Percentiles rank a stretch among this genome's conserved stretches.
phyloP scores from a whole-genome alignment of 2,329 filamentous ascomycete species.

The Fusarium neocosmosporiellum region DNA sequence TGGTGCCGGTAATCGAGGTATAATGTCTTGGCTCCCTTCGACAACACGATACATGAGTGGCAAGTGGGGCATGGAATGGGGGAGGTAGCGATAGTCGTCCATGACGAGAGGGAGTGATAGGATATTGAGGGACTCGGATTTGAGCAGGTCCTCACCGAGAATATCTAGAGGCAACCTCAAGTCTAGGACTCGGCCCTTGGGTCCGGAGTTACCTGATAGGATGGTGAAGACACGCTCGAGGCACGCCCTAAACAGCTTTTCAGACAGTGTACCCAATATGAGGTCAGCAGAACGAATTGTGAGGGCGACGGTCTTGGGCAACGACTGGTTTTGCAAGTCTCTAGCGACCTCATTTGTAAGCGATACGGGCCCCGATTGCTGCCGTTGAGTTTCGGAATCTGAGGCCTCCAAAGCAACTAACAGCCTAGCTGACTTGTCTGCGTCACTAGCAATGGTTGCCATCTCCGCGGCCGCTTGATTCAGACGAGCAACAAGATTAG shows the following conservation, averaged over 20 bases:
- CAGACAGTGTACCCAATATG: not conserved
- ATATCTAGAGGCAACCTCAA: not conserved
- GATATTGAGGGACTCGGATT: not conserved
- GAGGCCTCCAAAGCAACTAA: not conserved
- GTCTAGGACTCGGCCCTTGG: not conserved
- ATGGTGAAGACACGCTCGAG: not conserved
- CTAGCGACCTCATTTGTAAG: not conserved
- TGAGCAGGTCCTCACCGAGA: not conserved
- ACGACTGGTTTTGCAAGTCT: not conserved
- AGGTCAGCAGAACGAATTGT: not conserved
- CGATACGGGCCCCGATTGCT: not conserved
- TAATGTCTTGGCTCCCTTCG: not conserved
- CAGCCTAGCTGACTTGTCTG: not conserved
- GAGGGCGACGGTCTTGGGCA: not conserved
- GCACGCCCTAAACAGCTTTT: not conserved
- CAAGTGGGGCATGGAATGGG: not conserved
- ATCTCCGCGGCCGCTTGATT: not conserved
- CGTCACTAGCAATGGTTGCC: not conserved
- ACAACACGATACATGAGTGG: conserved; percentile 6
- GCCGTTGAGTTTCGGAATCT: not conserved
- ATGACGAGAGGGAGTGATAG: not conserved
- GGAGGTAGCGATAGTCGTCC: not conserved
- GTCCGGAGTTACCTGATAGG: not conserved
- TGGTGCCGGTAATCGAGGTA: not conserved
- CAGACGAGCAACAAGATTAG: not conserved